Conservation (phyloP, 305 asterid species). For the Solanum hybrid region DNA sequence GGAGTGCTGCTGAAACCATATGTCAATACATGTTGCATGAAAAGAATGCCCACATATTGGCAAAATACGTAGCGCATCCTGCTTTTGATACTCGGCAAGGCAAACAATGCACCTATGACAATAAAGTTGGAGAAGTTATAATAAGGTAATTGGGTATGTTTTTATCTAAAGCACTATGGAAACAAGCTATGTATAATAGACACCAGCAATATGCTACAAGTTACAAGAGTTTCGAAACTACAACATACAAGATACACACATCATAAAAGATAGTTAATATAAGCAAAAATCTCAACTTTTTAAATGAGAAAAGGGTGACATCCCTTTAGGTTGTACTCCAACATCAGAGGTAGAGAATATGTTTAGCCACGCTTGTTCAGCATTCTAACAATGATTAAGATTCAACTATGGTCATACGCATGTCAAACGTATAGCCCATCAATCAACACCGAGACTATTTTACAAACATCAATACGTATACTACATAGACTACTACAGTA, state of each 20-base stretch:
- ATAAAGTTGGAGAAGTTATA: background rate
- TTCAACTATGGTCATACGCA: background rate
- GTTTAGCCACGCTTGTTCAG: background rate
- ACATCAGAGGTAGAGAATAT: background rate
- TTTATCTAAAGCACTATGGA: background rate
- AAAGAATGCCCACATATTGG: constrained; percentile 76
- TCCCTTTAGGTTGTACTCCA: background rate
- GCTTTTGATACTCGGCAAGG: constrained; percentile 54
- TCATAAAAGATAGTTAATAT: background rate
- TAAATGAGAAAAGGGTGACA: background rate
- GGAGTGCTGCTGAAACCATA: constrained; percentile 71
- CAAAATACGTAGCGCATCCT: constrained; percentile 52
- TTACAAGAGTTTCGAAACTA: background rate
- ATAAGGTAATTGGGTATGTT: background rate
- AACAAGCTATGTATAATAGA: background rate
- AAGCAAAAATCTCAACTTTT: background rate
- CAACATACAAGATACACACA: background rate
- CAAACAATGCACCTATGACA: constrained; percentile 54
- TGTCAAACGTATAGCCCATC: background rate
- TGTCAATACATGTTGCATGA: constrained; percentile 62
- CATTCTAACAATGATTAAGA: background rate
- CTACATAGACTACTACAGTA: too few species aligned
- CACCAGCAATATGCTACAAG: background rate
- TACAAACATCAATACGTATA: too few species aligned
- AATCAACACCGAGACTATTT: background rate